phyloP scores from a whole-genome alignment of 108 stramenopile species.

The Cyclotella kingstonii region DNA sequence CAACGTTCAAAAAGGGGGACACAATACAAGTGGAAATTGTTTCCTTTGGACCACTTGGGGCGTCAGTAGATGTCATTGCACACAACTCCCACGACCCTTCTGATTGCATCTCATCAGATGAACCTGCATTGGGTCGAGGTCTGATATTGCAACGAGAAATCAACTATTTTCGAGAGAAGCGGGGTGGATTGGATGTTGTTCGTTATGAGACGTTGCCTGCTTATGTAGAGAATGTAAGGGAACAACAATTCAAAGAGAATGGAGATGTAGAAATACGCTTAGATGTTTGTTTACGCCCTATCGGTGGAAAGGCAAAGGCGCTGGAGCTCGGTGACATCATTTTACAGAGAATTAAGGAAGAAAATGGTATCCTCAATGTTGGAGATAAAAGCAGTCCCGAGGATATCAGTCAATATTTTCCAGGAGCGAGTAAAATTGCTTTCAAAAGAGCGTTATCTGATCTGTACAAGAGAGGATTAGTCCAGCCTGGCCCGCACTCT shows the following conservation, averaged over 20 bases:
- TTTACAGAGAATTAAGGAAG: conserved; percentile 49
- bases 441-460: conserved; percentile 65
- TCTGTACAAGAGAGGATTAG: conserved; percentile 63
- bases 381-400: conserved; percentile 79
- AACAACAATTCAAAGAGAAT: conserved; percentile 49
- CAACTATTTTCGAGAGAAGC: conserved; percentile 61
- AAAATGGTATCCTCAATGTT: conserved; percentile 43
- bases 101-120: conserved; percentile 58
- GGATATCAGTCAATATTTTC: conserved; percentile 67
- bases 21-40: conserved; percentile 73
- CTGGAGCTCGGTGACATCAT: conserved; percentile 52
- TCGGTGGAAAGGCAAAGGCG: conserved; percentile 74
- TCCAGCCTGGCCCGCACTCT: conserved; percentile 54
- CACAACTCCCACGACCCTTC: conserved; percentile 51
- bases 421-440: conserved; percentile 53
- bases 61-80: conserved; percentile 69
- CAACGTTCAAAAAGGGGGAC: conserved; percentile 60
- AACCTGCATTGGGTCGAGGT: conserved; percentile 64
- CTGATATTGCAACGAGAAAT: conserved; percentile 78
- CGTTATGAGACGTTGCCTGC: conserved; percentile 72
- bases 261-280: conserved; percentile 39
- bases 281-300: conserved; percentile 60
- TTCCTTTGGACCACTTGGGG: conserved; percentile 76
- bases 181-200: conserved; percentile 73
- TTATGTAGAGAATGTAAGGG: conserved; percentile 67